Base-by-base conservation (phyloP, 176 grass and related monocot species). In the Avena eriantha region DNA sequence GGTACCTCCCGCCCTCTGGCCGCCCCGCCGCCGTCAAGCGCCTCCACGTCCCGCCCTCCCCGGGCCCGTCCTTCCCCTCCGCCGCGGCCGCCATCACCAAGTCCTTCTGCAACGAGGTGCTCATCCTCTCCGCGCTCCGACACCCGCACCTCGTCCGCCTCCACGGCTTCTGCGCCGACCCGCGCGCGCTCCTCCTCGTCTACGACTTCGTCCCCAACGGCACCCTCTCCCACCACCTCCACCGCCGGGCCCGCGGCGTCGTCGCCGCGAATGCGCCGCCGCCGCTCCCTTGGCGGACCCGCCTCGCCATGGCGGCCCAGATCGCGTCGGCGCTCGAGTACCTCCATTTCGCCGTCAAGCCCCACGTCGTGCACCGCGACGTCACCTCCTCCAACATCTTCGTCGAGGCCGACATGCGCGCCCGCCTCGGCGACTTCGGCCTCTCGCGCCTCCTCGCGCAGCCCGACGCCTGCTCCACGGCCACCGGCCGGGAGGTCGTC, bases 121-220 rank as follows among this genome's bases (percentile, higher is more conserved):
- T 95, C 59, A 98, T 98, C 84, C 95, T 98, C 88, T 95, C 95
- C 45, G 87, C 95, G 49, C 95, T 98, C 71, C 87, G 95, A 39
- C 95, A 98, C 77, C 91, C 95, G 15, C 90, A 93, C 88, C 89
- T 98, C 89, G 95, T 98, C 60, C 89, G 95, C 48, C 91, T 98
- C 78, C 93, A 98, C 80, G 95, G 95, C 69, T 95, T 95, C 85
- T 98, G 93, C 90, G 90, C 91, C 71, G 93, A 95, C 82, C 95
- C 93, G 18, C 95, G 95, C 71, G 95, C 89, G 12, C 89, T 98
- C 3, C 91, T 98, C 84, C 93, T 98, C 51, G 93, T 98, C 61
- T 99, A 99, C 80, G 97, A 96, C 76, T 99, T 94, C 85, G 92
- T 96, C 75, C 94, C 94, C 35, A 99, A 99, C 87, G 97, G 97